These are phyloP conservation scores for Solanum virginianum DNA, from an alignment of 257 asterid species.

Conservation along the genomic window DNA sequence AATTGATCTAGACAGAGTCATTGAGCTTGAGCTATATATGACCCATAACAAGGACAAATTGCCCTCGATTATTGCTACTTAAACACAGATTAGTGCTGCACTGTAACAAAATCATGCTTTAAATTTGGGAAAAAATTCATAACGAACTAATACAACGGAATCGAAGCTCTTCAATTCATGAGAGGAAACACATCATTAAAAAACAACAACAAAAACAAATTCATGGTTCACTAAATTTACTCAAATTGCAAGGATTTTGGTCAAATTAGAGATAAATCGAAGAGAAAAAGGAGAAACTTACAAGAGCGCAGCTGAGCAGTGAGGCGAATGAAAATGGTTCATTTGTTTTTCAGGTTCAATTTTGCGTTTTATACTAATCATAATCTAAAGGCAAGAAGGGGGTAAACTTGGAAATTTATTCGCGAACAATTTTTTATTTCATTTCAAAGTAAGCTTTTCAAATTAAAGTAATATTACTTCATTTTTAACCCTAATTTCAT, in stretches of 20 bases:
- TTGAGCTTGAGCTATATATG: neutral
- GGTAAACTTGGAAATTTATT: neutral
- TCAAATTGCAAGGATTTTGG: neutral
- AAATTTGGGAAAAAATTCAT: neutral
- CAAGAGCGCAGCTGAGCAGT: neutral
- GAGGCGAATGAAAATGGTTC: neutral
- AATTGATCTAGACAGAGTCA: neutral
- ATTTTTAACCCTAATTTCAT: too few species aligned
- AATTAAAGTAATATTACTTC: too few species aligned
- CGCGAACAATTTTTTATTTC: too few species aligned
- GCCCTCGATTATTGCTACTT: neutral
- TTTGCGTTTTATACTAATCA: neutral
- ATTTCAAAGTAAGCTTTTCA: too few species aligned
- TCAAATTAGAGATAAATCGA: neutral
- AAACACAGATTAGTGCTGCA: neutral
- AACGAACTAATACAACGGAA: neutral
- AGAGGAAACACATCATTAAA: neutral
- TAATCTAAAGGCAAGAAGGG: neutral
- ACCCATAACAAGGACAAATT: neutral
- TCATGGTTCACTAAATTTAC: neutral
- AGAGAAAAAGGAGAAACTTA: neutral
- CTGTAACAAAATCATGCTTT: neutral
- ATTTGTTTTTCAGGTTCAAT: neutral
- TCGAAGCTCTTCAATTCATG: neutral
- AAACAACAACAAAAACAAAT: neutral